These are phyloP conservation scores for Salix caprea DNA, from an alignment of 345 rosid species.

Conservation along the genomic window DNA sequence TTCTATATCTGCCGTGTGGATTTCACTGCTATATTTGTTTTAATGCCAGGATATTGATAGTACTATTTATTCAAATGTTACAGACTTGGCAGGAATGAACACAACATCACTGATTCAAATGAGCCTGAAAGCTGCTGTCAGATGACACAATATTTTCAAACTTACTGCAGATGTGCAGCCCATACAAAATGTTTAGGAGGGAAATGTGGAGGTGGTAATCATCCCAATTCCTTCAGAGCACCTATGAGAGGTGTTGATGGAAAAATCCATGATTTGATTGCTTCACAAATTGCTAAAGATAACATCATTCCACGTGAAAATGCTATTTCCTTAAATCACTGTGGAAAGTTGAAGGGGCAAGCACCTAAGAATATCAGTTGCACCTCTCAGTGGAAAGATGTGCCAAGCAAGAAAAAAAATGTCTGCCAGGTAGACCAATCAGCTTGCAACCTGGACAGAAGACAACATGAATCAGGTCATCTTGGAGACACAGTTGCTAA, in stretches of 20 bases:
- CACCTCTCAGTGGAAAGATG: constrained; percentile 44
- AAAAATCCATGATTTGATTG: constrained; percentile 15
- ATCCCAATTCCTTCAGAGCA: constrained; percentile 12
- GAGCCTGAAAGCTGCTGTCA: constrained; percentile 31
- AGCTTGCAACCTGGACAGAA: constrained; percentile 12
- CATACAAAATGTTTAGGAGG: constrained; percentile 24
- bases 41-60: background rate
- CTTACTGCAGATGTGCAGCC: constrained; percentile 24
- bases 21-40: background rate
- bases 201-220: constrained; percentile 22
- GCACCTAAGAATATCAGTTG: constrained; percentile 13
- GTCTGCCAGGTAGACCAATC: constrained; percentile 18
- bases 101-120: background rate
- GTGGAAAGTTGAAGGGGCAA: constrained; percentile 8
- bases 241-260: constrained; percentile 7
- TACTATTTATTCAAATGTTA: constrained; percentile 1
- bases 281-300: constrained; percentile 26
- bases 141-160: constrained; percentile 19
- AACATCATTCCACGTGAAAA: constrained; percentile 14
- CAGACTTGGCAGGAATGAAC: constrained; percentile 30
- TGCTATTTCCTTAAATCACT: constrained; percentile 13
- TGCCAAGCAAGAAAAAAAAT: constrained; percentile 31
- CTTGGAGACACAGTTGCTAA: constrained; percentile 20
- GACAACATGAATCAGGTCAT: constrained; percentile 16
- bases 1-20: background rate